Conservation (phyloP, 2,329 filamentous ascomycete genomes). For the Scorias spongiosa region DNA sequence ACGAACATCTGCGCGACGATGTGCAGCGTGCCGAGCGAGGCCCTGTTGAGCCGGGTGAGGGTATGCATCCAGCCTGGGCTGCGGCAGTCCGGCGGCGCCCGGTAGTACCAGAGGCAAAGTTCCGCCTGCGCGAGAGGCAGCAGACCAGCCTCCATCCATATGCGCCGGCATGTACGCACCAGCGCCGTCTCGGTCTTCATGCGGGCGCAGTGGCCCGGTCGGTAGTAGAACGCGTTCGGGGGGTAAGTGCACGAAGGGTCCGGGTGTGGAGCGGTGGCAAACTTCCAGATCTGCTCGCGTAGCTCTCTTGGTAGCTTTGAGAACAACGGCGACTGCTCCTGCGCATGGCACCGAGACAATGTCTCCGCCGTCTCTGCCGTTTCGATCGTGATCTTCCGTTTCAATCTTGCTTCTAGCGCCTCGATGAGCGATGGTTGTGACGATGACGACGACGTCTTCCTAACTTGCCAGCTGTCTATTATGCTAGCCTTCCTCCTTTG, state of each 20-base stretch:
- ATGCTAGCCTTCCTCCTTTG: too few species aligned
- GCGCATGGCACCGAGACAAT: neutral
- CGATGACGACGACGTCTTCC: too few species aligned
- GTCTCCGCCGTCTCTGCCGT: neutral
- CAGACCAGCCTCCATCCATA: slow-evolving; percentile 20
- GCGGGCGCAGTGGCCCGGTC: slow-evolving; percentile 18
- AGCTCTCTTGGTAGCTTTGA: slow-evolving; percentile 17
- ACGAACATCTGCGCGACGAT: slow-evolving; percentile 13
- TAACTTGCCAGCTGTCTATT: too few species aligned
- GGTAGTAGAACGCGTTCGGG: slow-evolving; percentile 16
- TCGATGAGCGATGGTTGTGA: neutral
- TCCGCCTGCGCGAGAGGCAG: slow-evolving; percentile 18
- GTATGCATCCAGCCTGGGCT: slow-evolving; percentile 2
- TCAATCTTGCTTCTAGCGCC: neutral
- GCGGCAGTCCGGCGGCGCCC: slow-evolving; percentile 4
- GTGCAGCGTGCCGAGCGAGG: slow-evolving; percentile 8
- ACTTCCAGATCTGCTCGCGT: slow-evolving; percentile 21
- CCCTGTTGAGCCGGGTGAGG: slow-evolving; percentile 5
- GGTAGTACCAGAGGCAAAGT: slow-evolving; percentile 15
- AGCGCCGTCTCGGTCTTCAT: slow-evolving; percentile 12
- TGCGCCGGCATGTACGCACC: slow-evolving; percentile 21
- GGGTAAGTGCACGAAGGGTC: slow-evolving; percentile 12
- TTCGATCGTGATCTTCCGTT: neutral
- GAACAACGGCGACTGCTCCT: slow-evolving; percentile 9
- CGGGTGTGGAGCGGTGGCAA: slow-evolving; percentile 17